Conservation (phyloP, 2,329 filamentous ascomycete genomes). For the Sclerotinia trifoliorum region DNA sequence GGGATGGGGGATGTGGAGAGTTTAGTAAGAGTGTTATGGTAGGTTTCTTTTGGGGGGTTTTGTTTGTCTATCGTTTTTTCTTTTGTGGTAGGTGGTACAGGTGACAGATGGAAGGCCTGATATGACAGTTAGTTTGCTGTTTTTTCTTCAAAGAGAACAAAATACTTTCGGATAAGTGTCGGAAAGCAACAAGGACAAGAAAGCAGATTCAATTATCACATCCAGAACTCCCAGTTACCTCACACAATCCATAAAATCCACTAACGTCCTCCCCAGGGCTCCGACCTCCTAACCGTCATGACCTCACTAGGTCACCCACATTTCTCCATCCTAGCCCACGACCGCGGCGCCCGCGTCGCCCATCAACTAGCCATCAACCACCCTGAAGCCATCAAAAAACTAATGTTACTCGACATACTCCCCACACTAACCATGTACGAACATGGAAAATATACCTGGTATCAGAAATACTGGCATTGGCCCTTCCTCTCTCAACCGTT, state of each 20-base stretch:
- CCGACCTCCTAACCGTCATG: constrained; percentile 50
- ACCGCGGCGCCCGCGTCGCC: constrained; percentile 55
- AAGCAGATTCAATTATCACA: background rate
- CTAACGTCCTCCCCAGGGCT: constrained; percentile 6
- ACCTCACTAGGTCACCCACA: constrained; percentile 41
- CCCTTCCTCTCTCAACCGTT: constrained; percentile 55
- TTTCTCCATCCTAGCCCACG: constrained; percentile 55
- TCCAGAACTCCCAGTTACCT: background rate
- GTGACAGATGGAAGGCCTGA: background rate
- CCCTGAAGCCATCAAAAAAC: constrained; percentile 36
- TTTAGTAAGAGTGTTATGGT: constrained; percentile 54
- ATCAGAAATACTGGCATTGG: constrained; percentile 57
- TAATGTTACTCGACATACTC: constrained; percentile 53
- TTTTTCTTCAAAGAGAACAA: background rate
- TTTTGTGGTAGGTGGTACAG: too few relatives aligned
- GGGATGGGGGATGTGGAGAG: constrained; percentile 23
- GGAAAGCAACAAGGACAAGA: background rate
- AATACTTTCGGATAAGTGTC: background rate
- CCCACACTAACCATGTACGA: constrained; percentile 56
- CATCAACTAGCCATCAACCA: constrained; percentile 54
- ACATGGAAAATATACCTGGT: constrained; percentile 45
- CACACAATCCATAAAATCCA: background rate
- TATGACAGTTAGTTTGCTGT: too few relatives aligned
- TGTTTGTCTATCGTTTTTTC: background rate
- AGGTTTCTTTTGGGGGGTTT: background rate